Evolutionary conservation across 2,329 filamentous ascomycete species (phyloP).

Genomic region (Scedosporium minutisporum): DNA sequence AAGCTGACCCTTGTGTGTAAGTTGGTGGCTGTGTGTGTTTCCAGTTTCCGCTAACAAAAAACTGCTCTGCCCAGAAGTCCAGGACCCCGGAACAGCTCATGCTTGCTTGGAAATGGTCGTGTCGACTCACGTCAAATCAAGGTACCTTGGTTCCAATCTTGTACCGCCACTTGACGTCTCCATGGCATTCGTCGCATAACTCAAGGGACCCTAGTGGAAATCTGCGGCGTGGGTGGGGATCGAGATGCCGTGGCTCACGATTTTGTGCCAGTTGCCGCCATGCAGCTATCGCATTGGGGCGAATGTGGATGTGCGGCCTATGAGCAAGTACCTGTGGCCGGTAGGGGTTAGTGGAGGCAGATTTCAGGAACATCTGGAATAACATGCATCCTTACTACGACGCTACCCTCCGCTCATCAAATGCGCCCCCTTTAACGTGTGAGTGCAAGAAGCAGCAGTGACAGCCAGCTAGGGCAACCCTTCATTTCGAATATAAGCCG

Average conservation of each 20-base stretch:
- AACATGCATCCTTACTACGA: constrained; percentile 1
- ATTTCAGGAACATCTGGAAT: neutral
- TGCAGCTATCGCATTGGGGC: neutral
- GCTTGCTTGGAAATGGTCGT: neutral
- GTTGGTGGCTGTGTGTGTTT: constrained; percentile 3
- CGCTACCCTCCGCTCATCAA: neutral
- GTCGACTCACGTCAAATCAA: too few relatives aligned
- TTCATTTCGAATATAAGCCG: constrained; percentile 8
- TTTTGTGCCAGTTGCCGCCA: constrained; percentile 1
- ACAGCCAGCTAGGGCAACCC: neutral
- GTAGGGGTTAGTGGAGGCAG: constrained; percentile 3
- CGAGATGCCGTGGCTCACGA: neutral
- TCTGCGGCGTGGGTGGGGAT: neutral
- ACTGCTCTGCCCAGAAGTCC: neutral
- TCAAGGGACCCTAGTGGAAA: neutral
- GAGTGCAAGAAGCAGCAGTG: neutral
- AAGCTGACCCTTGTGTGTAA: neutral
- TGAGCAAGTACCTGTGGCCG: neutral
- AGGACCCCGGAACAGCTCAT: neutral
- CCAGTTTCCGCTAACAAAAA: neutral
- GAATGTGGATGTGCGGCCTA: neutral
- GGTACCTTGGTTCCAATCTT: neutral
- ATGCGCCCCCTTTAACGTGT: neutral
- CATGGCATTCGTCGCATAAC: neutral
- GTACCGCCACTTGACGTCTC: neutral